Percentiles rank a stretch among this genome's conserved stretches.
Conservation (phyloP, 1,284 basidiomycete species). For the Marasmius tenuissimus region DNA sequence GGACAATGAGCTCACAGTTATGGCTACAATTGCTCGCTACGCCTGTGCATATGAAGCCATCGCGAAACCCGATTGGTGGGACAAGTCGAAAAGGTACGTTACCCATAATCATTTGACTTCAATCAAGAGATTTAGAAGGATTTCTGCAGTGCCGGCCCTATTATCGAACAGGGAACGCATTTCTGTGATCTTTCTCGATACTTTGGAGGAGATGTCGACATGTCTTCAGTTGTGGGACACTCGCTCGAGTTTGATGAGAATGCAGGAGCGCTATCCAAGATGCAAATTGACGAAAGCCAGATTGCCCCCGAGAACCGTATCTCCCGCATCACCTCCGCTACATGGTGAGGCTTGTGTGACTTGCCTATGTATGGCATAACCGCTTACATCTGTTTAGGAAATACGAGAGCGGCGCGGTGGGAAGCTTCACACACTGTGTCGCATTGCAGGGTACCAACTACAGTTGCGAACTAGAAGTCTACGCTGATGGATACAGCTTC, state of each 20-base stretch:
- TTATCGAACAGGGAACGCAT: conserved; percentile 96
- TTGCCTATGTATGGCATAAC: background rate
- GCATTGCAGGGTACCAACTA: conserved; percentile 90
- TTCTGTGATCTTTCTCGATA: conserved; percentile 92
- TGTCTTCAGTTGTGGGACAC: conserved; percentile 80
- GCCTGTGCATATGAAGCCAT: conserved; percentile 92
- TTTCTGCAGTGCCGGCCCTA: conserved; percentile 72
- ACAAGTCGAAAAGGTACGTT: conserved; percentile 81
- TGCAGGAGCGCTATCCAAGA: conserved; percentile 83
- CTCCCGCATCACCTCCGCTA: conserved; percentile 77
- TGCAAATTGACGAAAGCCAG: conserved; percentile 78
- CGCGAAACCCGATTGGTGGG: conserved; percentile 96
- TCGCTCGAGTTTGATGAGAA: conserved; percentile 91
- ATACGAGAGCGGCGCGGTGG: conserved; percentile 90
- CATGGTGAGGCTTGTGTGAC: conserved; percentile 49
- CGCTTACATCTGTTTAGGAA: conserved; percentile 54
- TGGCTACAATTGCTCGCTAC: conserved; percentile 96
- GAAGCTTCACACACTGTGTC: conserved; percentile 85
- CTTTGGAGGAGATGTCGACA: conserved; percentile 97
- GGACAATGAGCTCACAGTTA: conserved; percentile 94
- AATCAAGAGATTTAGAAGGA: background rate
- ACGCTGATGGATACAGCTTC: conserved; percentile 84
- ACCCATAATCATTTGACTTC: background rate
- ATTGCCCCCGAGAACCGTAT: conserved; percentile 80
- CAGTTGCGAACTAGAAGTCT: conserved; percentile 90